phyloP scores from a whole-genome alignment of 2,329 filamentous ascomycete genomes.

The Plenodomus lindquistii region DNA sequence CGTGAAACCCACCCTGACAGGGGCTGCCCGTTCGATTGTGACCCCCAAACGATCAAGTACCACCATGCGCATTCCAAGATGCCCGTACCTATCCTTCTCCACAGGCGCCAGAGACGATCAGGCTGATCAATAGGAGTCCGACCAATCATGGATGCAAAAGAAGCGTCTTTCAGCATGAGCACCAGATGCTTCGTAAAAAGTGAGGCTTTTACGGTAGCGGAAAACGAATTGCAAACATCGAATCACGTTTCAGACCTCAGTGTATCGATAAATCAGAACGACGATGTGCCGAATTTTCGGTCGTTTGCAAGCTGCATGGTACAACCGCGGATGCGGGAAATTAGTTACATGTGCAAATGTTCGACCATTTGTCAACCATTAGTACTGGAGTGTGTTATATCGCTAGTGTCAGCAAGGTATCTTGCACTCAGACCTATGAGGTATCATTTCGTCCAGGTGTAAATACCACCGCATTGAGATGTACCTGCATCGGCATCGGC shows the following conservation, averaged over 20 bases:
- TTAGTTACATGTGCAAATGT: conserved; percentile 6
- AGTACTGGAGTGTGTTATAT: background rate
- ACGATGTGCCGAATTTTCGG: background rate
- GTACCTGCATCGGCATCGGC: background rate
- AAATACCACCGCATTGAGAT: background rate
- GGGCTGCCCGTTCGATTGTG: too few relatives aligned
- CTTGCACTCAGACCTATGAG: background rate
- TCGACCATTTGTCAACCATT: background rate
- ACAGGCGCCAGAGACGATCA: conserved; percentile 7
- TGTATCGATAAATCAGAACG: background rate
- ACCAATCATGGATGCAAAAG: background rate
- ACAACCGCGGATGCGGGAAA: conserved; percentile 22
- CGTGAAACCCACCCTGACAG: too few relatives aligned
- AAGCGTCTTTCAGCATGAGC: background rate
- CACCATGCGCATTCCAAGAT: conserved; percentile 3
- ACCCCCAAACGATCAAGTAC: background rate
- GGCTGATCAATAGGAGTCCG: background rate
- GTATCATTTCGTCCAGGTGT: background rate
- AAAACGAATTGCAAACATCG: conserved; percentile 2
- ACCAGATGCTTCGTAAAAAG: background rate
- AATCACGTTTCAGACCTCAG: background rate
- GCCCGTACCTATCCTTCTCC: conserved; percentile 2
- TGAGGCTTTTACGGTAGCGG: background rate
- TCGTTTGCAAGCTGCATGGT: conserved; percentile 17
- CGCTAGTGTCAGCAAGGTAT: background rate